Conservation (phyloP, 441 rosid genomes). For the Corymbia citriodora region DNA sequence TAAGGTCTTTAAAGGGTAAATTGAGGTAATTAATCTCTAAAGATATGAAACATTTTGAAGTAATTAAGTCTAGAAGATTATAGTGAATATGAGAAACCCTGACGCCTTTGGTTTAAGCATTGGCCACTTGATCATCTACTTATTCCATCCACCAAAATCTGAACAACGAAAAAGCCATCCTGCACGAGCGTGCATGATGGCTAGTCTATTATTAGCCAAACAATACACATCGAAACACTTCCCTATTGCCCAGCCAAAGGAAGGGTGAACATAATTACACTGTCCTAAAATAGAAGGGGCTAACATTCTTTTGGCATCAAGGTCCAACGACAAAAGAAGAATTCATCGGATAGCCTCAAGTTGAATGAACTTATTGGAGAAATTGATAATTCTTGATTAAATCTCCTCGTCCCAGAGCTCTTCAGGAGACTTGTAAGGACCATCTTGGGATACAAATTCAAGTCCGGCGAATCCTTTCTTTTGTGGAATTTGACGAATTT, state of each 20-base stretch:
- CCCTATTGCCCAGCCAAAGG: not conserved
- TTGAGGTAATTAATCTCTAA: not conserved
- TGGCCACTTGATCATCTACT: not conserved
- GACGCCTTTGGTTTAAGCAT: not conserved
- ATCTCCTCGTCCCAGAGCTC: conserved; percentile 59
- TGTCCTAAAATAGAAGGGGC: not conserved
- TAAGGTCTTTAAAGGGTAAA: not conserved
- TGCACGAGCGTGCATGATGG: not conserved
- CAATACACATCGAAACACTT: not conserved
- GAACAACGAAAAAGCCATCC: not conserved
- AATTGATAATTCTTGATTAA: conserved; percentile 1
- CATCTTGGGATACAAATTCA: conserved; percentile 20
- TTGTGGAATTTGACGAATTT: conserved; percentile 32
- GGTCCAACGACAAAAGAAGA: not conserved
- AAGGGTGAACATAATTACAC: fast-evolving
- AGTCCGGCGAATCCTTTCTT: conserved; percentile 15
- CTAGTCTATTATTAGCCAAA: not conserved
- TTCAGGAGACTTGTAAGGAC: conserved; percentile 26
- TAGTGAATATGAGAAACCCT: not conserved
- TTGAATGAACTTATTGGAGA: not conserved
- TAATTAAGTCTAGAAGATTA: not conserved
- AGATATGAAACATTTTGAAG: not conserved
- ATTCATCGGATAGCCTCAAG: not conserved
- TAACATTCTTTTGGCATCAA: not conserved
- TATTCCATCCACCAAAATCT: not conserved